phyloP scores from a whole-genome alignment of 768 basidiomycete species.

The Podaxis rugospora region DNA sequence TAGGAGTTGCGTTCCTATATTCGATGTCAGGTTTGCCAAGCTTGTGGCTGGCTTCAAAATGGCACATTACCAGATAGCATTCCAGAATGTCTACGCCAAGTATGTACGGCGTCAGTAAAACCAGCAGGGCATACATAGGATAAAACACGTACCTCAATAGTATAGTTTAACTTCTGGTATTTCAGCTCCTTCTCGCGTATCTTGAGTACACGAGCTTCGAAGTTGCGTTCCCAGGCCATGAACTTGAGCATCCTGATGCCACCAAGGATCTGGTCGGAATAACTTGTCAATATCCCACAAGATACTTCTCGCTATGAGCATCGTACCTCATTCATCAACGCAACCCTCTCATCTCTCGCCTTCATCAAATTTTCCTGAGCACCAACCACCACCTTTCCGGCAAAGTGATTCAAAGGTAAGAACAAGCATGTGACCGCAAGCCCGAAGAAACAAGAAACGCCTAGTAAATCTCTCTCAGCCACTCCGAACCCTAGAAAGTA shows the following conservation, averaged over 20 bases:
- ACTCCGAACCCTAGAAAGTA: background rate
- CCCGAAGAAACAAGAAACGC: constrained; percentile 72
- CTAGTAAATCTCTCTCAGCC: constrained; percentile 18
- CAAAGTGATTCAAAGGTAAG: constrained; percentile 78
- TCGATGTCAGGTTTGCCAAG: background rate
- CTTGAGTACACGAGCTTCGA: constrained; percentile 68
- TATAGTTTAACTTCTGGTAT: constrained; percentile 83
- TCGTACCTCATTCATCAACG: constrained; percentile 77
- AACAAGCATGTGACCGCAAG: constrained; percentile 70
- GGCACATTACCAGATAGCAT: constrained; percentile 37
- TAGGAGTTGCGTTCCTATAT: constrained; percentile 57
- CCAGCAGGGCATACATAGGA: background rate
- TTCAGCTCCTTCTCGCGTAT: constrained; percentile 79
- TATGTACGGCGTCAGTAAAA: background rate
- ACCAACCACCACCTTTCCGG: constrained; percentile 71
- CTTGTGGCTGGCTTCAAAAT: background rate
- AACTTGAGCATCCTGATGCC: constrained; percentile 95
- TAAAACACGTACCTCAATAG: constrained; percentile 57
- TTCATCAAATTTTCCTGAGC: constrained; percentile 86
- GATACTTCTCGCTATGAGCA: background rate
- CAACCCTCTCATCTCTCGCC: constrained; percentile 83
- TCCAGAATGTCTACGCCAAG: constrained; percentile 35
- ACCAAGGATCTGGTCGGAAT: constrained; percentile 59
- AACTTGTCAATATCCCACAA: background rate
- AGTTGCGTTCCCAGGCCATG: constrained; percentile 92